These are phyloP conservation scores for Xylaria sp. DNA, from an alignment of 2,329 filamentous ascomycete species.

Conservation along the genomic window DNA sequence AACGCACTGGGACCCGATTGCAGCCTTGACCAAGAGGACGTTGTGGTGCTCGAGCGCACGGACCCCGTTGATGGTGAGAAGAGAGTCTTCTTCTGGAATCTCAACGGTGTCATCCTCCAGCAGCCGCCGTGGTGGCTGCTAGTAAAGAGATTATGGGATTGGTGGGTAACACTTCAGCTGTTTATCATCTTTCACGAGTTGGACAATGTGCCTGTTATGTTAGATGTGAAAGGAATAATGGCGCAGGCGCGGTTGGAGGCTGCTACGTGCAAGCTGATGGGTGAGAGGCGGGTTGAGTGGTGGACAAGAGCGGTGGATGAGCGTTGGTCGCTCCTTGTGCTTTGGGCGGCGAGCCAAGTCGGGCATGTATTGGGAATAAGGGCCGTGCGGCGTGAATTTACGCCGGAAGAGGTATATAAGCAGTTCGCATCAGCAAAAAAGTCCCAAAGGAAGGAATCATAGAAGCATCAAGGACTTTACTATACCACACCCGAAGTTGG, in stretches of 20 bases:
- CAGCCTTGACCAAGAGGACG: background rate
- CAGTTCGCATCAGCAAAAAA: background rate
- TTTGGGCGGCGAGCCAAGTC: background rate
- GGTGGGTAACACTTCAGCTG: slow-evolving; percentile 3
- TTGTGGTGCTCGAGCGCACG: slow-evolving; percentile 3
- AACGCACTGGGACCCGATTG: too few relatives aligned
- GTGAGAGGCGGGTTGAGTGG: background rate
- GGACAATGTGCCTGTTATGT: slow-evolving; percentile 7
- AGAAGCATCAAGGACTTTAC: too few relatives aligned
- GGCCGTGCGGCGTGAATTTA: slow-evolving; percentile 3
- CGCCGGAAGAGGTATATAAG: background rate
- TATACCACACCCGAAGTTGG: too few relatives aligned
- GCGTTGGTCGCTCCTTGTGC: slow-evolving; percentile 1
- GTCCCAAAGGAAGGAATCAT: background rate
- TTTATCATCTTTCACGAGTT: slow-evolving; percentile 8
- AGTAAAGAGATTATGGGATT: background rate
- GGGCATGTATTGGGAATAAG: background rate
- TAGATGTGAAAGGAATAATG: background rate
- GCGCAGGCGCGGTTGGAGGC: background rate
- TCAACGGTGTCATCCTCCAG: slow-evolving; percentile 1
- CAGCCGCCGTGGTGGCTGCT: background rate
- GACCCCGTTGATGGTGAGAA: slow-evolving; percentile 3
- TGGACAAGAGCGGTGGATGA: background rate
- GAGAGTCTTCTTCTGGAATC: slow-evolving; percentile 3
- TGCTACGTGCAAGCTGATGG: background rate